phyloP scores from a whole-genome alignment of 768 basidiomycete species.

The Russula ochroleuca region DNA sequence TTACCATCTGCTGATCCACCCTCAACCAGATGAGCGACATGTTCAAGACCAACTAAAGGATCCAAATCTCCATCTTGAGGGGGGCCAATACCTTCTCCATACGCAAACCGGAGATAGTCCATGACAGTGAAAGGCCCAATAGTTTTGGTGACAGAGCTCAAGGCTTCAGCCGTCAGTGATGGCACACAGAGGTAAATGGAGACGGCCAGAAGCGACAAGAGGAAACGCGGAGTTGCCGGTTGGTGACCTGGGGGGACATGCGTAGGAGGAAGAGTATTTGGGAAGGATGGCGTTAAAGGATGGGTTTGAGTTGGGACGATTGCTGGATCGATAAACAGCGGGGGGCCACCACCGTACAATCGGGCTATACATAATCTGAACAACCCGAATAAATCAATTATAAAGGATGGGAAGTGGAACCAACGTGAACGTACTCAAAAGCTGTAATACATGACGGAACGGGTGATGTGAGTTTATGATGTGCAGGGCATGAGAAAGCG shows the following conservation, averaged over 20 bases:
- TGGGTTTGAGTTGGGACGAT: constrained; percentile 60
- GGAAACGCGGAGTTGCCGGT: constrained; percentile 71
- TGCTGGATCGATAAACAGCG: constrained; percentile 58
- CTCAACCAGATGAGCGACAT: constrained; percentile 50
- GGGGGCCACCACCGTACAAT: constrained; percentile 83
- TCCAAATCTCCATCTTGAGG: constrained; percentile 43
- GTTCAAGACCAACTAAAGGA: constrained; percentile 68
- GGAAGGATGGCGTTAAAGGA: constrained; percentile 70
- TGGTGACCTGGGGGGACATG: constrained; percentile 54
- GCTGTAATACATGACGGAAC: constrained; percentile 42
- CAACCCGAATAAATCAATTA: constrained; percentile 13
- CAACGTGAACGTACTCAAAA: constrained; percentile 51
- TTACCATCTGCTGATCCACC: constrained; percentile 33
- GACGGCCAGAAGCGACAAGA: constrained; percentile 83
- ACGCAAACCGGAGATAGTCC: constrained; percentile 77
- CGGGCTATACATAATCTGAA: constrained; percentile 77
- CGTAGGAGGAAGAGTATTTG: constrained; percentile 26
- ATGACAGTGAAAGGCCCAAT: constrained; percentile 75
- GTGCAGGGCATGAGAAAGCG: constrained; percentile 4
- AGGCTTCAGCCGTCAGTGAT: constrained; percentile 65
- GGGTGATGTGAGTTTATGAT: constrained; percentile 25
- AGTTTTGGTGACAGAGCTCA: constrained; percentile 65
- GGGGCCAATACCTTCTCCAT: constrained; percentile 59
- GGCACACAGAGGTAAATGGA: constrained; percentile 83
- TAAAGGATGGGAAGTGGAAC: background rate